These are phyloP conservation scores for Sequoiadendron giganteum DNA, from an alignment of 75 land plant genomes.

Conservation along the genomic window DNA sequence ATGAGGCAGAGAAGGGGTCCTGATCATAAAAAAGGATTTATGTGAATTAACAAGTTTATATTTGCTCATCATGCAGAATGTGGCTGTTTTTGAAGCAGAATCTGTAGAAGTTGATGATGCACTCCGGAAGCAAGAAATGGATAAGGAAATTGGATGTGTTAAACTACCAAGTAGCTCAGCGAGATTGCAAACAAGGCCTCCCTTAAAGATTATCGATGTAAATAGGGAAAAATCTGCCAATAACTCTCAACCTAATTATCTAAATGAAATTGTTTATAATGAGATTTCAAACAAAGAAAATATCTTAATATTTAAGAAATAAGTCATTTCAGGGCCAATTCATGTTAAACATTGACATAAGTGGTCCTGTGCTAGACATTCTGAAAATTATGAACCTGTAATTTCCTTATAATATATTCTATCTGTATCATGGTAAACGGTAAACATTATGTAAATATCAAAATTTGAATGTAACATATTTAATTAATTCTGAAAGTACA, in stretches of 20 bases:
- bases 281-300: constrained; percentile 3
- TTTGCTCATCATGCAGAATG: neutral
- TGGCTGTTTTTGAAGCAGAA: neutral
- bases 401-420: neutral
- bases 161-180: neutral
- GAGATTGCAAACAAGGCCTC: neutral
- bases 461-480: neutral
- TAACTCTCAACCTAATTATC: neutral
- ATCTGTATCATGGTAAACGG: neutral
- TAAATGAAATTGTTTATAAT: neutral
- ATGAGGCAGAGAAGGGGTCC: neutral
- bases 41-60: neutral
- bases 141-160: neutral
- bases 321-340: neutral
- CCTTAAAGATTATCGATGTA: neutral
- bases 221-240: neutral
- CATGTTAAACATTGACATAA: neutral
- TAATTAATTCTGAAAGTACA: neutral
- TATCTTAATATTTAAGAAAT: neutral
- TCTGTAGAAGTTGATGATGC: neutral
- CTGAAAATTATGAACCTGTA: neutral
- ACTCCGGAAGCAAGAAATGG: neutral
- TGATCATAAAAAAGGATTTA: neutral
- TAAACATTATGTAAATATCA: neutral
- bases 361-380: neutral